Evolutionary conservation across 1,139 yeast genomes (phyloP).

Genomic region (Hyphopichia burtonii): DNA sequence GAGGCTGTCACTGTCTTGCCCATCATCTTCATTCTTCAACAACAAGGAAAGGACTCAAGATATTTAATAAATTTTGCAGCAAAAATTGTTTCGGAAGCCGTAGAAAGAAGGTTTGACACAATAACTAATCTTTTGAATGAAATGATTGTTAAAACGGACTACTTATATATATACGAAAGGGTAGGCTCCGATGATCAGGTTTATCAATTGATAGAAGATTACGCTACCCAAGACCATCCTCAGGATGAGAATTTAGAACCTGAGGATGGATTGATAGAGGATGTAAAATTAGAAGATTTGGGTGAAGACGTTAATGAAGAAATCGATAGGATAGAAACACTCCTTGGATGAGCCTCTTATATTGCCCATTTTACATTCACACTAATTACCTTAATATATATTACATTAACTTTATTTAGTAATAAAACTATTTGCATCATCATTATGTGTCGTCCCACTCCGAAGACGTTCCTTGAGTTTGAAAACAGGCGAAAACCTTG

Average conservation of each 20-base stretch:
- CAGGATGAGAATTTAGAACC: too few relatives aligned
- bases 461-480: constrained; percentile 24
- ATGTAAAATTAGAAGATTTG: constrained; percentile 11
- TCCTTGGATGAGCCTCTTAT: background rate
- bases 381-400: background rate
- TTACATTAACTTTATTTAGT: background rate
- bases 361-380: background rate
- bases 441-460: background rate
- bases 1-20: constrained; percentile 21
- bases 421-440: background rate
- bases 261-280: constrained; percentile 1
- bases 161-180: constrained; percentile 31
- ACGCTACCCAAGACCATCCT: constrained; percentile 4
- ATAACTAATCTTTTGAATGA: constrained; percentile 17
- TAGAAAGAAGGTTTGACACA: constrained; percentile 14
- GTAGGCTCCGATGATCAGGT: constrained; percentile 10
- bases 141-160: constrained; percentile 24
- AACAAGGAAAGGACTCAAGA: constrained; percentile 9
- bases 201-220: background rate
- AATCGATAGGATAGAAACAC: constrained; percentile 14
- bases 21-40: constrained; percentile 12
- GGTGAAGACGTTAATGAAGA: constrained; percentile 14
- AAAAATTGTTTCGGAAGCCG: constrained; percentile 17
- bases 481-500: constrained; percentile 33
- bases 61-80: constrained; percentile 10